These are phyloP conservation scores for Cichorium intybus DNA, from an alignment of 140 eudicot species.

Conservation along the genomic window DNA sequence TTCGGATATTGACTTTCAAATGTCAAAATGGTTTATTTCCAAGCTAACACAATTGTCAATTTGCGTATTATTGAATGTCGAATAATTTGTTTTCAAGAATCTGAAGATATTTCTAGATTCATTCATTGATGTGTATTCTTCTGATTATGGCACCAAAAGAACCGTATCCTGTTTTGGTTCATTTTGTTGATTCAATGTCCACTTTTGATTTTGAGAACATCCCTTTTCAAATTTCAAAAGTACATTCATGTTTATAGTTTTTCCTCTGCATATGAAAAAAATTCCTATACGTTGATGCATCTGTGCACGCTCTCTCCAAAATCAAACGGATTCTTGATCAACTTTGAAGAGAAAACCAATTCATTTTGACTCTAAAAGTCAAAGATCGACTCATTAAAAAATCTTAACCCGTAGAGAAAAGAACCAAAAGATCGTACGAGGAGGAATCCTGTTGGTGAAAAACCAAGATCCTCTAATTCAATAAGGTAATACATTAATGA, in stretches of 20 bases:
- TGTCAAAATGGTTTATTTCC: background rate
- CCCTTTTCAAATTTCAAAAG: background rate
- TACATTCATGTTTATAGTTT: background rate
- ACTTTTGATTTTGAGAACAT: background rate
- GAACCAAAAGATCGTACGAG: background rate
- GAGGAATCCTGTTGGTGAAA: background rate
- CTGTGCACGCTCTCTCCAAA: background rate
- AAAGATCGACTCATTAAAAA: background rate
- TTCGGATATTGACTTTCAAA: background rate
- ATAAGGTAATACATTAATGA: background rate
- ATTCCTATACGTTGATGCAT: background rate
- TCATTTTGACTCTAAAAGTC: background rate
- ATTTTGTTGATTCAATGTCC: background rate
- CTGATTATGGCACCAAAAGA: background rate
- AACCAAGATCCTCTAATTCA: background rate
- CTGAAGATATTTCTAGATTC: background rate
- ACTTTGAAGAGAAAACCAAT: background rate
- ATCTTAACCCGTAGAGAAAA: background rate
- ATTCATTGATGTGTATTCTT: slow-evolving; percentile 1
- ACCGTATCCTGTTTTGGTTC: background rate
- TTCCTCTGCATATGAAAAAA: background rate
- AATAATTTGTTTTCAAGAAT: background rate
- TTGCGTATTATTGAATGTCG: background rate
- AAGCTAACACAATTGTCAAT: background rate
- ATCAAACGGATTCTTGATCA: background rate